Conservation (phyloP, 2,329 filamentous ascomycete genomes). For the Penicillium sp. region DNA sequence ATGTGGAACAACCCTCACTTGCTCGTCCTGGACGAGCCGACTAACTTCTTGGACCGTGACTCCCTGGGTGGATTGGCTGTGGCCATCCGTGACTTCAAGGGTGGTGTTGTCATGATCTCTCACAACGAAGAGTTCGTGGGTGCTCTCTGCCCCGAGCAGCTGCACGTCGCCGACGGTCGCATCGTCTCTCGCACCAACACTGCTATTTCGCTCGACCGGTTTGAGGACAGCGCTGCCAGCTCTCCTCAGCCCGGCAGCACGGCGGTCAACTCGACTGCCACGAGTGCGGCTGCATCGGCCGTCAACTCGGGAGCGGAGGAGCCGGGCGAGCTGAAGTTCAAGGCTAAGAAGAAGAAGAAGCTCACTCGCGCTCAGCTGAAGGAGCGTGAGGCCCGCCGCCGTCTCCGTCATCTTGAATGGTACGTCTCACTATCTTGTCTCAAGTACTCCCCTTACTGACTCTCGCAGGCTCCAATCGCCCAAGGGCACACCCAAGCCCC, state of each 20-base stretch:
- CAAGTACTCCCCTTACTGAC: no score
- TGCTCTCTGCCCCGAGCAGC: conserved; percentile 89
- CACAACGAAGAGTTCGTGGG: conserved; percentile 99
- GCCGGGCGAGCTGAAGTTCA: conserved; percentile 88
- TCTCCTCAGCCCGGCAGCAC: conserved; percentile 46
- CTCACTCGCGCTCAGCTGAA: conserved; percentile 92
- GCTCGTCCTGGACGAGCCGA: conserved; percentile 93
- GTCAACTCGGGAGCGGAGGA: conserved; percentile 76
- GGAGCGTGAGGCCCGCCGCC: conserved; percentile 76
- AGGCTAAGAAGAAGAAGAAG: conserved; percentile 91
- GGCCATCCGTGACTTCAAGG: conserved; percentile 94
- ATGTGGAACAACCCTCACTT: conserved; percentile 99
- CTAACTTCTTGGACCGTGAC: conserved; percentile 98
- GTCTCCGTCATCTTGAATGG: conserved; percentile 71
- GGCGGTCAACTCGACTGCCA: conserved; percentile 51
- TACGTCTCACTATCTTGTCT: no score
- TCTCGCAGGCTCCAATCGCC: no score
- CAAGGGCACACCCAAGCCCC: conserved; percentile 70
- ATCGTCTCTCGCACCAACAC: conserved; percentile 74
- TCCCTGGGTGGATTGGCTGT: conserved; percentile 94
- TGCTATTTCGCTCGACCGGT: conserved; percentile 67
- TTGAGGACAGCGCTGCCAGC: conserved; percentile 69
- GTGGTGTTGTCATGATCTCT: conserved; percentile 97
- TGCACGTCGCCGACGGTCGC: conserved; percentile 81
- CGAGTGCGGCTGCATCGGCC: conserved; percentile 54